Evolutionary conservation across 768 basidiomycete species (phyloP).

Genomic region (Gyrodon lividus): DNA sequence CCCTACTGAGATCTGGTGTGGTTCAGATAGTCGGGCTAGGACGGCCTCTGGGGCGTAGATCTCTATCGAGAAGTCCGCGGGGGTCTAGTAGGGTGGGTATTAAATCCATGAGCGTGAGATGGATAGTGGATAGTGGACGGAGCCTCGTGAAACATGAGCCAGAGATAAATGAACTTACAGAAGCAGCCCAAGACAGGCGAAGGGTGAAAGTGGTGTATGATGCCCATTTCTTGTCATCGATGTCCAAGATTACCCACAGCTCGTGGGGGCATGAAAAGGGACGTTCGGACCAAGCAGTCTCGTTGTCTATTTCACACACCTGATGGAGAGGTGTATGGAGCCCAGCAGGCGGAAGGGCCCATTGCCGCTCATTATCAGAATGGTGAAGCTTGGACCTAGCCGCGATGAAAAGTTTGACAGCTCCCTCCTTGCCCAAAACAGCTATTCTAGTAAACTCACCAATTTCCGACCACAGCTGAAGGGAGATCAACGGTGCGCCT

Average conservation of each 20-base stretch:
- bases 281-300: not conserved
- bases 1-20: slow-evolving; percentile 5
- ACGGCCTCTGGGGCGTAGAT: slow-evolving; percentile 38
- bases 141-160: not conserved
- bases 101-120: not conserved
- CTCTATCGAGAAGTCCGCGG: slow-evolving; percentile 43
- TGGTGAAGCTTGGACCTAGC: slow-evolving; percentile 42
- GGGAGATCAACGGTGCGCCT: slow-evolving; percentile 16
- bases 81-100: slow-evolving; percentile 33
- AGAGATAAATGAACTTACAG: slow-evolving; percentile 36
- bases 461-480: slow-evolving; percentile 27
- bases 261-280: slow-evolving; percentile 39
- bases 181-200: slow-evolving; percentile 56
- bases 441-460: slow-evolving; percentile 24
- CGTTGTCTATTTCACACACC: slow-evolving; percentile 34
- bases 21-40: slow-evolving; percentile 12
- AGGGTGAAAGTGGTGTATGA: slow-evolving; percentile 47
- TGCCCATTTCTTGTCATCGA: slow-evolving; percentile 41
- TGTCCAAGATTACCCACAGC: slow-evolving; percentile 48
- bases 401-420: slow-evolving; percentile 1
- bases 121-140: not conserved
- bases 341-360: slow-evolving; percentile 43
- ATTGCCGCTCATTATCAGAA: slow-evolving; percentile 33
- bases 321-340: slow-evolving; percentile 35
- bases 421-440: slow-evolving; percentile 6